Percentiles rank a stretch among this genome's conserved stretches.
These are phyloP conservation scores for Chaetoceros muelleri DNA, from an alignment of 108 stramenopile genomes.

Conservation along the genomic window DNA sequence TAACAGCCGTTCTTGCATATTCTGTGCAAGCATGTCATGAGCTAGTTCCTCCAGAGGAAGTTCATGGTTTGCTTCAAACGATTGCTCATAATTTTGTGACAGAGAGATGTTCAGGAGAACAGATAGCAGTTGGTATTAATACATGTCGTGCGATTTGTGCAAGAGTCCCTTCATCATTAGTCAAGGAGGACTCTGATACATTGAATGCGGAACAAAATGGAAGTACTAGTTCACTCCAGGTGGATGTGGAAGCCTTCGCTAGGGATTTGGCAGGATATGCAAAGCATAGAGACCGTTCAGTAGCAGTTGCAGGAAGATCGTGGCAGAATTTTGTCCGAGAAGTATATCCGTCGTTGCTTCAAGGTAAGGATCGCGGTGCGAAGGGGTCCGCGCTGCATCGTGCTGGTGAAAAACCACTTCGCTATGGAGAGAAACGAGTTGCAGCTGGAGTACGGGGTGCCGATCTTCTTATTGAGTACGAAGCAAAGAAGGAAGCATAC, in stretches of 20 bases:
- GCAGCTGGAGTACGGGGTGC: conserved; percentile 88
- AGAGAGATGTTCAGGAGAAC: conserved; percentile 84
- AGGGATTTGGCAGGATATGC: conserved; percentile 89
- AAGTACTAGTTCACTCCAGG: conserved; percentile 14
- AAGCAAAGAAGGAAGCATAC: conserved; percentile 49
- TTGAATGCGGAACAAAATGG: conserved; percentile 16
- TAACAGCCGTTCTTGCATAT: conserved; percentile 92
- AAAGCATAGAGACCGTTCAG: conserved; percentile 87
- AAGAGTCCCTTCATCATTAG: conserved; percentile 79
- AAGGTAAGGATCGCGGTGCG: conserved; percentile 87
- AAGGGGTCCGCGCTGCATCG: conserved; percentile 66
- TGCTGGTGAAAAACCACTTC: conserved; percentile 65
- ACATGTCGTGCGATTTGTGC: conserved; percentile 80
- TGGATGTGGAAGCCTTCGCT: conserved; percentile 90
- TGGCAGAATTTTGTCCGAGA: conserved; percentile 93
- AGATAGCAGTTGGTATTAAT: conserved; percentile 97
- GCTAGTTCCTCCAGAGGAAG: conserved; percentile 92
- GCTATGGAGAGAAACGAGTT: conserved; percentile 78
- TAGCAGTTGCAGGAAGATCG: conserved; percentile 84
- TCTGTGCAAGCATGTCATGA: conserved; percentile 94
- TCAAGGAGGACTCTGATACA: conserved; percentile 41
- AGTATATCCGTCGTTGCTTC: conserved; percentile 77
- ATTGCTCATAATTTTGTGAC: conserved; percentile 92
- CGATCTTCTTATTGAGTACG: conserved; percentile 82
- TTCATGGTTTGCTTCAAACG: conserved; percentile 73